Base-by-base conservation (phyloP, 768 basidiomycete species). In the Lentinula aciculospora region DNA sequence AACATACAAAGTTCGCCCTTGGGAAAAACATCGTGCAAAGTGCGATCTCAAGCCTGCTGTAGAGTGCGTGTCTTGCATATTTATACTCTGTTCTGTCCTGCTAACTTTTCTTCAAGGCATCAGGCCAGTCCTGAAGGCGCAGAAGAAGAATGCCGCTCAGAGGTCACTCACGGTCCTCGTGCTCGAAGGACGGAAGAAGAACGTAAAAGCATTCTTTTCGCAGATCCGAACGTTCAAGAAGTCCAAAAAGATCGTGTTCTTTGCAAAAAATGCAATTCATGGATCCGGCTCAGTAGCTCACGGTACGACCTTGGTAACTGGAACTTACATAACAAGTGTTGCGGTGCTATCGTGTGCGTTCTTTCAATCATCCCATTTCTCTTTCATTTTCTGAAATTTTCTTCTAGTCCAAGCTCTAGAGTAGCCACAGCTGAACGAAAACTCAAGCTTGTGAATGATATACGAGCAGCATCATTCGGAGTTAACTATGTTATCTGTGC, bases 381-480 rank as follows among this genome's bases (percentile, higher is more conserved):
- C 42, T 8, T 21, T 17, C 28, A 47, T 40, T 37, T 28, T n/a
- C 19, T 44, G 19, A 23, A 23, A 51, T 61, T 48, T 50, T 27
- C n/a, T n/a, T 28, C 60, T 53, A 83, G 82, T 51, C 85, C 84
- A 5, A 79, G 77, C 62, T 80, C 78, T 57, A 78, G 83, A 29
- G 81, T 87, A 36, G 81, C 84, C 7, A 77, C 81, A 17, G 80
- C 83, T 15, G 82, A 86, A 61, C 76, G 87, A 58, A 85, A 82
- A 69, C 68, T 88, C 34, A 69, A 71, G 54, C 69, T 89, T 58
- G 74, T 87, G 31, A 89, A 87, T 61, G 88, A 89, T 66, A 64
- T 80, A 25, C 82, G 84, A 62, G 86, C 76, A 42, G 81, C 78
- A 67, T 64, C 67, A 0, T 84, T 80, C 64, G 72, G 77, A 6